Evolutionary conservation across 176 grass and related monocot species (phyloP).

Genomic region (Pontederia crassipes): DNA sequence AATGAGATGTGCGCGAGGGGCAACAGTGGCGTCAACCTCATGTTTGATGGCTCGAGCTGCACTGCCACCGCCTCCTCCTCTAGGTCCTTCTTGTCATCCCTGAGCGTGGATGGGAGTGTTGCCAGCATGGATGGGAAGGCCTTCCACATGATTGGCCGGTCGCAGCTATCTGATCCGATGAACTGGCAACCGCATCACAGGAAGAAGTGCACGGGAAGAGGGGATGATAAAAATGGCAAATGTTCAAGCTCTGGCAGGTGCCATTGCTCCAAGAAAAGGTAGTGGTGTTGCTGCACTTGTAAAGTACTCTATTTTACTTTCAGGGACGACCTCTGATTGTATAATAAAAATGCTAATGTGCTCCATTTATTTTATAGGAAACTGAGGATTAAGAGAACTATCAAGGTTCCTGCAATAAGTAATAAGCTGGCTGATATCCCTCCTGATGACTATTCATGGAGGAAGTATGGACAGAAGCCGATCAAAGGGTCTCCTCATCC

Average conservation of each 20-base stretch:
- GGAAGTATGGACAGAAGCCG: conserved; percentile 95
- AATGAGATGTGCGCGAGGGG: conserved; percentile 58
- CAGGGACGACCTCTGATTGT: not conserved
- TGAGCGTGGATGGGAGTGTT: conserved; percentile 87
- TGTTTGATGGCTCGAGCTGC: conserved; percentile 73
- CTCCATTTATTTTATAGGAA: conserved; percentile 35
- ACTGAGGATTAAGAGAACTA: conserved; percentile 69
- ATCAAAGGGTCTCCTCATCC: conserved; percentile 98
- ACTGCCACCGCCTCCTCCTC: conserved; percentile 54
- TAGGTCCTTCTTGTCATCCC: conserved; percentile 63
- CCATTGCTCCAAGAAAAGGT: conserved; percentile 98
- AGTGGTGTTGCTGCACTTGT: conserved; percentile 1
- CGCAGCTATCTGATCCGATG: conserved; percentile 48
- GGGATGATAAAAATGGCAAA: conserved; percentile 56
- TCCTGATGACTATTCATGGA: conserved; percentile 87
- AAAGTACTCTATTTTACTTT: conserved; percentile 1
- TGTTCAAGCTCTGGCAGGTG: conserved; percentile 52
- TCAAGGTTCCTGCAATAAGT: conserved; percentile 95
- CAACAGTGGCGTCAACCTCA: conserved; percentile 25
- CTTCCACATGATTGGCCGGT: conserved; percentile 62
- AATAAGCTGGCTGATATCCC: conserved; percentile 95
- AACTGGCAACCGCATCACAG: conserved; percentile 44
- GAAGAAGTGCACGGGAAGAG: conserved; percentile 55
- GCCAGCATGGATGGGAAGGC: conserved; percentile 53
- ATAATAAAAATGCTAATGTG: not conserved